Evolutionary conservation across 164 flowering plant species (phyloP).

Genomic region (Annona squamosa): DNA sequence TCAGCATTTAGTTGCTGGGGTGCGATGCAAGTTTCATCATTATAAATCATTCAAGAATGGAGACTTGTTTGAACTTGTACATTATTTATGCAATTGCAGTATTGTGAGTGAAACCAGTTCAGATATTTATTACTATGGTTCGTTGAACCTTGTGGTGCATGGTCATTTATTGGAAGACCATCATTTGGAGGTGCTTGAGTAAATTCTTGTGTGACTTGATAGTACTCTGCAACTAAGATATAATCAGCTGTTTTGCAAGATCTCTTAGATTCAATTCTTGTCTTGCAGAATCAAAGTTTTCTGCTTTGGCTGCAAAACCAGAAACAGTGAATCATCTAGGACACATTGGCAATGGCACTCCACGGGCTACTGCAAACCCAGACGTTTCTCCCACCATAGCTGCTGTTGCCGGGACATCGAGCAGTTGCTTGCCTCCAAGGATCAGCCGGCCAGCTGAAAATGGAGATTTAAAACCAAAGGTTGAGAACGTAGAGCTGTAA

Average conservation of each 20-base stretch:
- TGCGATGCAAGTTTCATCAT: background rate
- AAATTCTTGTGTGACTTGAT: background rate
- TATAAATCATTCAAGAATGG: background rate
- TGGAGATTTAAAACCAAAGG: conserved; percentile 32
- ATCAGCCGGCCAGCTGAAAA: conserved; percentile 29
- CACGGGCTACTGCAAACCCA: conserved; percentile 19
- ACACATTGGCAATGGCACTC: conserved; percentile 32
- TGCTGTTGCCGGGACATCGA: conserved; percentile 20
- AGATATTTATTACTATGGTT: background rate
- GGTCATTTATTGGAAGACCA: no score
- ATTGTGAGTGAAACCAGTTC: no score
- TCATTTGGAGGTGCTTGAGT: background rate
- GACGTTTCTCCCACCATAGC: conserved; percentile 22
- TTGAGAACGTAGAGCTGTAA: conserved; percentile 28
- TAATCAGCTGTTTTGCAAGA: background rate
- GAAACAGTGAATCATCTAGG: conserved; percentile 28
- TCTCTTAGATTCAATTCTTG: background rate
- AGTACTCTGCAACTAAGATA: background rate
- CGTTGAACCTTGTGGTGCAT: background rate
- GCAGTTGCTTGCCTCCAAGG: conserved; percentile 21
- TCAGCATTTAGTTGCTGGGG: background rate
- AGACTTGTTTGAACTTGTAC: background rate
- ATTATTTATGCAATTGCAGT: no score
- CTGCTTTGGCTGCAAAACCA: conserved; percentile 44
- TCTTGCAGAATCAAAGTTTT: conserved; percentile 47